These are phyloP conservation scores for Miamiensis avidus DNA, from an alignment of 169 alveolate species.

Conservation along the genomic window DNA sequence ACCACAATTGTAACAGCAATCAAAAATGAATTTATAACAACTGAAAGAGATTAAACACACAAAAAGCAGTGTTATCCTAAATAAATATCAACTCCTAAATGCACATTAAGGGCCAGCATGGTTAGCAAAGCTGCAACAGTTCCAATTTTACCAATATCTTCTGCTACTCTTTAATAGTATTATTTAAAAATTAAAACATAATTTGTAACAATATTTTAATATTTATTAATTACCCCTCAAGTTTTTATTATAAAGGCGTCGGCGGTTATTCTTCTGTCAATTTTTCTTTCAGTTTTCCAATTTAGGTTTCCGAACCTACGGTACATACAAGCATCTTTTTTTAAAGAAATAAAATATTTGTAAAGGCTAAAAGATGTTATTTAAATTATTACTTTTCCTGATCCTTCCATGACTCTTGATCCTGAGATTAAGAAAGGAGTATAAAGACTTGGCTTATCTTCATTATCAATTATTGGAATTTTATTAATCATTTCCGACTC, in stretches of 20 bases:
- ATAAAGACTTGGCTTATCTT: conserved; percentile 15
- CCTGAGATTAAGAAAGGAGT: conserved; percentile 55
- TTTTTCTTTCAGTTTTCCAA: conserved; percentile 32
- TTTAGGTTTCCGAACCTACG: conserved; percentile 35
- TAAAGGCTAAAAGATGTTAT: not conserved
- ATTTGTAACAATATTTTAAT: too few relatives aligned
- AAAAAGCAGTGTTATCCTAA: conserved; percentile 32
- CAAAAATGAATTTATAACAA: conserved; percentile 49
- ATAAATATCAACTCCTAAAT: conserved; percentile 36
- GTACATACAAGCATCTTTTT: conserved; percentile 31
- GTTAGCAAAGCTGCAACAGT: conserved; percentile 31
- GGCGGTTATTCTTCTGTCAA: conserved; percentile 43
- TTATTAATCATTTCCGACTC: conserved; percentile 67
- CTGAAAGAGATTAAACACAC: conserved; percentile 35
- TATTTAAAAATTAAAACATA: too few relatives aligned
- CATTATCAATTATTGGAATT: conserved; percentile 25
- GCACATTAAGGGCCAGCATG: conserved; percentile 37
- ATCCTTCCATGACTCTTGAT: conserved; percentile 47
- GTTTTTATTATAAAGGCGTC: conserved; percentile 41
- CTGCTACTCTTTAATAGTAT: not conserved
- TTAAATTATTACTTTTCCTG: conserved; percentile 11
- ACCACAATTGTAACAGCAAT: conserved; percentile 81
- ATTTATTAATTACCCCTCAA: conserved; percentile 8
- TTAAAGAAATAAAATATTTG: not conserved
- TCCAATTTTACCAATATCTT: conserved; percentile 51